These are phyloP conservation scores for Trypanosoma theileri DNA, from an alignment of 208 protist genomes.

Conservation along the genomic window DNA sequence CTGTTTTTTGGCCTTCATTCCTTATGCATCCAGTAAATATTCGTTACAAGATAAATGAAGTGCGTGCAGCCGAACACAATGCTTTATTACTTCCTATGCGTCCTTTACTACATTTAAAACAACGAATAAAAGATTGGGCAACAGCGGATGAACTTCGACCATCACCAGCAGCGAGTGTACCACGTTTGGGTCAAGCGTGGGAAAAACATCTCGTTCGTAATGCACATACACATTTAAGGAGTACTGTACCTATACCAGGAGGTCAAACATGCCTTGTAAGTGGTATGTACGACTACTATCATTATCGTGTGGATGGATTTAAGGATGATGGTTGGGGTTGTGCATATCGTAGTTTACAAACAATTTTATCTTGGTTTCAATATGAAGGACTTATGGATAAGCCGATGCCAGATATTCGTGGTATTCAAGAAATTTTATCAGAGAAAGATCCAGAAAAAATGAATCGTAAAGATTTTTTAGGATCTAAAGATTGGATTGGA, in stretches of 20 bases:
- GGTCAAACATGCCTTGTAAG: conserved; percentile 52
- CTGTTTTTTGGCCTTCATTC: conserved; percentile 54
- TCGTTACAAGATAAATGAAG: conserved; percentile 33
- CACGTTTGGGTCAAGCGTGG: conserved; percentile 44
- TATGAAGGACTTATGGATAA: conserved; percentile 45
- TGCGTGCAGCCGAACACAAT: conserved; percentile 50
- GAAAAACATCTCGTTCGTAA: conserved; percentile 57
- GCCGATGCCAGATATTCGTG: conserved; percentile 56
- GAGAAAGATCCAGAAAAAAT: conserved; percentile 84
- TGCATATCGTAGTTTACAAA: conserved; percentile 93
- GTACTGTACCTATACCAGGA: conserved; percentile 31
- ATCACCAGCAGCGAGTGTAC: neutral
- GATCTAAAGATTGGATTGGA: conserved; percentile 94
- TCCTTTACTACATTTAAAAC: conserved; percentile 34
- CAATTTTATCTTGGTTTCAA: conserved; percentile 84
- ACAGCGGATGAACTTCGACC: conserved; percentile 14
- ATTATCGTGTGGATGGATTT: conserved; percentile 93
- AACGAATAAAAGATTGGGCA: conserved; percentile 38
- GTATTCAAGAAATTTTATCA: conserved; percentile 88
- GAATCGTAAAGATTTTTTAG: conserved; percentile 76
- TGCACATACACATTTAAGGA: conserved; percentile 42
- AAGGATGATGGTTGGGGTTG: conserved; percentile 96
- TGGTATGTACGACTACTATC: conserved; percentile 94
- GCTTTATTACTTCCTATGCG: conserved; percentile 48
- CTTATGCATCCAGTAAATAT: conserved; percentile 69